Conservation (phyloP, 177 flowering plant genomes). For the Vitis hybrid region DNA sequence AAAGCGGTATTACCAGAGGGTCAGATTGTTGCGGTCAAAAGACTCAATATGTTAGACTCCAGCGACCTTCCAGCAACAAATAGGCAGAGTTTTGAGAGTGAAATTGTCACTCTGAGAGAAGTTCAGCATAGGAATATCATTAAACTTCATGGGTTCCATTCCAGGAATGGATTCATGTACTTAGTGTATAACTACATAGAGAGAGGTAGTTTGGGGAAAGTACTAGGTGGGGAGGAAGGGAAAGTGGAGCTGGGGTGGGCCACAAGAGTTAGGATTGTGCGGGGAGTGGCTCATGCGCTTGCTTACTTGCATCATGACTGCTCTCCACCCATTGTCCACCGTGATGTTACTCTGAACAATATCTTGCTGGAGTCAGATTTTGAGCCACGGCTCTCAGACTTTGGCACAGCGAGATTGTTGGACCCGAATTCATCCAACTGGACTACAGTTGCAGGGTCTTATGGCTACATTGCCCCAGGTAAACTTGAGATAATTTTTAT, state of each 20-base stretch:
- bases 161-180: constrained; percentile 33
- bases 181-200: constrained; percentile 67
- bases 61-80: constrained; percentile 26
- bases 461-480: constrained; percentile 90
- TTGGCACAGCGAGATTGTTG: constrained; percentile 66
- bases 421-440: constrained; percentile 50
- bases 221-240: constrained; percentile 37
- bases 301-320: constrained; percentile 80
- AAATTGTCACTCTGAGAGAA: constrained; percentile 49
- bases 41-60: constrained; percentile 39
- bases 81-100: constrained; percentile 51
- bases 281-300: constrained; percentile 67
- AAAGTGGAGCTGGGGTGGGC: constrained; percentile 46
- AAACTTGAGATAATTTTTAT: constrained; percentile 3
- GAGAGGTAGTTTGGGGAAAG: constrained; percentile 60
- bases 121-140: constrained; percentile 60
- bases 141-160: constrained; percentile 56
- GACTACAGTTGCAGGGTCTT: constrained; percentile 68
- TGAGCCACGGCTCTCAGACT: constrained; percentile 64
- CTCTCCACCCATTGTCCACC: constrained; percentile 61
- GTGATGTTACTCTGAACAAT: constrained; percentile 57
- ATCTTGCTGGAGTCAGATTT: constrained; percentile 49
- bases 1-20: constrained; percentile 47
- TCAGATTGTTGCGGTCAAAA: constrained; percentile 57
- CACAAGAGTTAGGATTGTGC: constrained; percentile 46